Evolutionary conservation across 1,139 yeast genomes (phyloP).

Genomic region (Williopsis jadinii): DNA sequence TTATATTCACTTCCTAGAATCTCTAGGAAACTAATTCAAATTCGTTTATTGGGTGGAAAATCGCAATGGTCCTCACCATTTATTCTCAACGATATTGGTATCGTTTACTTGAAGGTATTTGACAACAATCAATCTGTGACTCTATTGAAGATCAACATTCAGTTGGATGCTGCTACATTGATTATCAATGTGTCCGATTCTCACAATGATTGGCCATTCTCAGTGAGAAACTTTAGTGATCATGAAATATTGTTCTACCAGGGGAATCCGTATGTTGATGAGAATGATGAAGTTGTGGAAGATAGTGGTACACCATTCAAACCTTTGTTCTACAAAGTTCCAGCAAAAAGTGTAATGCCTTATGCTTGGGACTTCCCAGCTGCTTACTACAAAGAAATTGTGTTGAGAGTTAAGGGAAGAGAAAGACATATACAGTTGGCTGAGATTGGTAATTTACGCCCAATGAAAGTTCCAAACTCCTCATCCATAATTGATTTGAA

Average conservation of each 20-base stretch:
- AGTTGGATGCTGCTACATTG: constrained; percentile 74
- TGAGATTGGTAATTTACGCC: constrained; percentile 86
- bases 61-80: constrained; percentile 88
- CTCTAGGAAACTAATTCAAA: constrained; percentile 25
- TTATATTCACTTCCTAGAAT: constrained; percentile 52
- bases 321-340: constrained; percentile 72
- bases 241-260: constrained; percentile 81
- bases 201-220: constrained; percentile 82
- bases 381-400: constrained; percentile 74
- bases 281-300: constrained; percentile 50
- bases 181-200: constrained; percentile 73
- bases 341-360: constrained; percentile 93
- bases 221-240: constrained; percentile 83
- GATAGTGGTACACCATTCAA: constrained; percentile 38
- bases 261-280: constrained; percentile 72
- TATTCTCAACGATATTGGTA: constrained; percentile 76
- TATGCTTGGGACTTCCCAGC: constrained; percentile 98
- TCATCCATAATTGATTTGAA: constrained; percentile 69
- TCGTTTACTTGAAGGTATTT: constrained; percentile 62
- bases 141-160: constrained; percentile 63
- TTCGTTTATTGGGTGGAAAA: constrained; percentile 50
- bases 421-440: constrained; percentile 80
- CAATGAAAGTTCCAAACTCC: constrained; percentile 64
- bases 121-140: constrained; percentile 60
- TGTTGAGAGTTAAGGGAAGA: constrained; percentile 63